Base-by-base conservation (phyloP, 108 stramenopile species). In the Epithemia pelagica region DNA sequence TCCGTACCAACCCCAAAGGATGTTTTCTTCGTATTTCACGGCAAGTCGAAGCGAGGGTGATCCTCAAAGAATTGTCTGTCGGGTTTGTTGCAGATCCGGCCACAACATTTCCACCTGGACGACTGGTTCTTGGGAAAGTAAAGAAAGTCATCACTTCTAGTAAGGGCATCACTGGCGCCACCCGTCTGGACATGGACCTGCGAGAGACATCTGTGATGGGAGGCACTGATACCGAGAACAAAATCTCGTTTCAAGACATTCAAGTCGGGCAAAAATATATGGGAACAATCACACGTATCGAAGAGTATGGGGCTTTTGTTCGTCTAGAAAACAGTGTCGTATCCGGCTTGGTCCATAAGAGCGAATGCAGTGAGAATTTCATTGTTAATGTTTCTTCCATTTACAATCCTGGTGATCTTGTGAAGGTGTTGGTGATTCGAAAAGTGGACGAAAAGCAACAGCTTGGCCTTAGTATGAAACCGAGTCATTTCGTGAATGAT, bases 391-490 rank as follows among this genome's bases (percentile, higher is more conserved):
- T 97, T 19, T 68, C 63, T 27, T 75, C 67, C 22, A 70, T 95
- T 18, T 98, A 96, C 69, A 81, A 89, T 58, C 91, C 86, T 32
- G 97, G 97, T 54, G 97, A 98, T 72, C 71, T 92, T 33, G 97
- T 98, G 46, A 95, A 95, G 82, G 82, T 94, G 1, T 62, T 95
- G 28, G 94, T 96, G 2, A 67, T 97, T 66, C 96, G 92, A 77
- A 82, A 82, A 55, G 84, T 87, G 25, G 83, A 78, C 0, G 86
- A 89, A 46, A 66, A 74, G 24, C 77, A 74, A 52, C 84, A 77
- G 27, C 54, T 92, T 52, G 86, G 81, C 8, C 82, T 97, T 25
- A 91, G 95, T 32, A 74, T 97, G 72, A 97, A 97, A 71, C 81
- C 94, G 1, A 95, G 94, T 75, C 92, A 96, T 68, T 97, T 97